Conservation (phyloP, 2,329 filamentous ascomycete species). For the Waltergamsia citrina region DNA sequence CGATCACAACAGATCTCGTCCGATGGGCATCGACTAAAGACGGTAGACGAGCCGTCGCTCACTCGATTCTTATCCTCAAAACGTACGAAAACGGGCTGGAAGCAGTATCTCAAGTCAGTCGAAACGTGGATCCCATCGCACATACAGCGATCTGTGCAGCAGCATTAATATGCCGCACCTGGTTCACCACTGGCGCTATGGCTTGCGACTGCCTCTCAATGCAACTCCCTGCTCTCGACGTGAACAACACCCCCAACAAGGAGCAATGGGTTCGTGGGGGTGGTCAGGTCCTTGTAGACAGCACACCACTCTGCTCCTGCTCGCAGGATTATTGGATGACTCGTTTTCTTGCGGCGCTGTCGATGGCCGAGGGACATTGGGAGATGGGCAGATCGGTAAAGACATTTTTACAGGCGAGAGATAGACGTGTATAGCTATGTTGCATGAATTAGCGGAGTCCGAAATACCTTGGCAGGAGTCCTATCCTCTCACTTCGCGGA, state of each 20-base stretch:
- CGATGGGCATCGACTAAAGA: slow-evolving; percentile 18
- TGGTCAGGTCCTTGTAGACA: slow-evolving; percentile 13
- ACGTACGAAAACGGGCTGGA: slow-evolving; percentile 11
- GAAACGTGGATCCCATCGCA: slow-evolving; percentile 19
- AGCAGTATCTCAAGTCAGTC: not conserved
- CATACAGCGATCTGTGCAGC: slow-evolving; percentile 20
- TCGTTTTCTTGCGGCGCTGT: slow-evolving; percentile 11
- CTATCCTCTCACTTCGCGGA: no score
- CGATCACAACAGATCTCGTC: no score
- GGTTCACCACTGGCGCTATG: slow-evolving; percentile 16
- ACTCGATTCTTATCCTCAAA: slow-evolving; percentile 21
- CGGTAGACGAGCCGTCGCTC: slow-evolving; percentile 20
- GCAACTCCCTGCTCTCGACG: slow-evolving; percentile 3
- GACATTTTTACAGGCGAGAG: not conserved
- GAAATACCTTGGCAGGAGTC: no score
- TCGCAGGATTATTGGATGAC: slow-evolving; percentile 14
- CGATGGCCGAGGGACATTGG: slow-evolving; percentile 11
- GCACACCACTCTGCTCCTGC: slow-evolving; percentile 20
- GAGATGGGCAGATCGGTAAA: slow-evolving; percentile 6
- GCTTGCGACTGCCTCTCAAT: slow-evolving; percentile 16
- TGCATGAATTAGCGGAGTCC: no score
- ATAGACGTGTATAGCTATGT: not conserved
- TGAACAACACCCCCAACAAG: slow-evolving; percentile 12
- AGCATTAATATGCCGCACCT: slow-evolving; percentile 24
- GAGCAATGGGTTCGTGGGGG: slow-evolving; percentile 17